Percentiles rank a stretch among this genome's conserved stretches.
Conservation (phyloP, 2,329 filamentous ascomycete genomes). For the Purpureocillium lavendulum region DNA sequence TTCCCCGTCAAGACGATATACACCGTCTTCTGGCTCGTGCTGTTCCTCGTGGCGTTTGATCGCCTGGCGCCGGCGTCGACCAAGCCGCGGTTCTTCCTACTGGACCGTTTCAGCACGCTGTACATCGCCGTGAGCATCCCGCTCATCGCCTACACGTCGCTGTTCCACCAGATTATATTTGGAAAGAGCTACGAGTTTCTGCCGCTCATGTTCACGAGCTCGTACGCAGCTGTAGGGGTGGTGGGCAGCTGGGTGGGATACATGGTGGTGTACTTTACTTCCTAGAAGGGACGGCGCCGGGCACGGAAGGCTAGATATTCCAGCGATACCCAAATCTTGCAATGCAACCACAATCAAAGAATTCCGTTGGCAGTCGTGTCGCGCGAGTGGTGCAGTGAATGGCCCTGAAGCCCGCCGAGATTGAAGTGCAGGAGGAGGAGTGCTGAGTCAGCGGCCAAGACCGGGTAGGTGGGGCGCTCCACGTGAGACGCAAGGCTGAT, state of each 20-base stretch:
- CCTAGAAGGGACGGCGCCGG: slow-evolving; percentile 18
- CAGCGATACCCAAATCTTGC: slow-evolving; percentile 14
- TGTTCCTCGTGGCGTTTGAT: slow-evolving; percentile 83
- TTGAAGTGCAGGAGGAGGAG: slow-evolving; percentile 3
- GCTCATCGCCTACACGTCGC: slow-evolving; percentile 78
- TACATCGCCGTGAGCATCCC: slow-evolving; percentile 90
- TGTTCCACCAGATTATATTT: slow-evolving; percentile 77
- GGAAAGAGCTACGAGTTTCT: slow-evolving; percentile 80
- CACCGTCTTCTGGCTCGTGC: slow-evolving; percentile 82
- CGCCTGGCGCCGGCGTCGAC: slow-evolving; percentile 75
- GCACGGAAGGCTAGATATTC: not conserved
- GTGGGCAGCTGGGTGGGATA: slow-evolving; percentile 94
- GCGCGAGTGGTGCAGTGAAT: not conserved
- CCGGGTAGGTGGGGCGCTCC: slow-evolving; percentile 15
- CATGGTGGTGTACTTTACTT: slow-evolving; percentile 79
- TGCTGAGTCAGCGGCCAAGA: slow-evolving; percentile 15
- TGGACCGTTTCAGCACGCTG: slow-evolving; percentile 82
- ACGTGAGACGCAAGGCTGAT: slow-evolving; percentile 22
- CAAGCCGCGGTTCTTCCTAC: slow-evolving; percentile 73
- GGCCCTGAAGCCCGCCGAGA: not conserved
- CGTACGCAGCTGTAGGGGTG: slow-evolving; percentile 89
- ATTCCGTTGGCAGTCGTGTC: no score
- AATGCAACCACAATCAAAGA: no score
- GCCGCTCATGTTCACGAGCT: slow-evolving; percentile 94
- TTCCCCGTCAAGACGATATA: slow-evolving; percentile 93